phyloP scores from a whole-genome alignment of 495 filamentous ascomycete species.

The Penicillium fimorum region DNA sequence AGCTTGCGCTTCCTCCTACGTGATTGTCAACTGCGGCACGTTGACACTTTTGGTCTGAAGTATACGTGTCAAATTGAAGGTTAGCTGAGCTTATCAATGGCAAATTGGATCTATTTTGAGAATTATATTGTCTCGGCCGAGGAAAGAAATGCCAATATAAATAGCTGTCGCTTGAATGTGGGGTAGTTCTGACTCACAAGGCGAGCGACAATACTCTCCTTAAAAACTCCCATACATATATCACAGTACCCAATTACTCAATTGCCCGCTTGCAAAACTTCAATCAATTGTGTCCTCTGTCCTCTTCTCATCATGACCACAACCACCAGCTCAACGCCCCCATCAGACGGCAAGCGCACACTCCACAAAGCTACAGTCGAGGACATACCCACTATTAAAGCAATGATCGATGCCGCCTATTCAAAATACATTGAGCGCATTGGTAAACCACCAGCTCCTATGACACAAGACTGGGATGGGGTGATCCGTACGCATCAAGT shows the following conservation, averaged over 20 bases:
- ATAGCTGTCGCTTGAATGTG: not conserved
- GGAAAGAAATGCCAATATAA: not conserved
- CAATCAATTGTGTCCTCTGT: not conserved
- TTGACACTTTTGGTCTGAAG: not conserved
- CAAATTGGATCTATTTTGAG: not conserved
- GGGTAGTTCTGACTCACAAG: slow-evolving; percentile 1
- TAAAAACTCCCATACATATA: no score
- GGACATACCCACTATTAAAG: slow-evolving; percentile 26
- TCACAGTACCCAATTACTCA: no score
- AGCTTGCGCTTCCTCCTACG: no score
- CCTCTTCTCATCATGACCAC: not conserved
- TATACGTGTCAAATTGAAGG: not conserved
- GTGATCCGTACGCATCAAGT: slow-evolving; percentile 19
- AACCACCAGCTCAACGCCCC: not conserved
- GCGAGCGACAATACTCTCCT: not conserved
- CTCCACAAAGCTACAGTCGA: slow-evolving; percentile 25
- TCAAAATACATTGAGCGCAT: slow-evolving; percentile 40
- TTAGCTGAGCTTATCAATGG: not conserved
- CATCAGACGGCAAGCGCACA: not conserved
- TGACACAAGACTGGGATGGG: slow-evolving; percentile 29
- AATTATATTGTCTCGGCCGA: not conserved
- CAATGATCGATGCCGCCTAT: slow-evolving; percentile 33
- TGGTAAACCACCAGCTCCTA: slow-evolving; percentile 36
- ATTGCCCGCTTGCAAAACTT: no score
- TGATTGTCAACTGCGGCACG: not conserved